Conservation (phyloP, 202 grass and related monocot genomes). For the Eragrostis tef region DNA sequence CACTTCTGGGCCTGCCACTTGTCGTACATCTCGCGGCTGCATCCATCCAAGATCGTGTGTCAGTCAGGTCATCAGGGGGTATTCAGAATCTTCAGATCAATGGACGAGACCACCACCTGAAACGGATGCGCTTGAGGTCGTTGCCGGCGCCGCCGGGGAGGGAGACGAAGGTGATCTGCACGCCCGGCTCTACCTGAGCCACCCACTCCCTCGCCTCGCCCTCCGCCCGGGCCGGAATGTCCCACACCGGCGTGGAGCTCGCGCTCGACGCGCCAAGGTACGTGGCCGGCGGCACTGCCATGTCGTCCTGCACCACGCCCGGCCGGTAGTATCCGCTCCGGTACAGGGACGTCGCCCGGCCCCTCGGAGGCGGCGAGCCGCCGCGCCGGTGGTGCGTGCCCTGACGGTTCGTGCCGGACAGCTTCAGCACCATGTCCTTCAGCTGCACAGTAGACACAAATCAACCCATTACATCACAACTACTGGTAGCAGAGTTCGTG, state of each 20-base stretch:
- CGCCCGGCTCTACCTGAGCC: constrained; percentile 79
- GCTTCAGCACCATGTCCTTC: constrained; percentile 88
- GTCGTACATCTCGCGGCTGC: constrained; percentile 76
- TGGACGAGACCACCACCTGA: constrained; percentile 36
- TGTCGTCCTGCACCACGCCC: constrained; percentile 62
- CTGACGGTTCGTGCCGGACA: constrained; percentile 65
- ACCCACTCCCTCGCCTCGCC: constrained; percentile 65
- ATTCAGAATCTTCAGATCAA: too few species aligned
- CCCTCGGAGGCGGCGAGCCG: constrained; percentile 54
- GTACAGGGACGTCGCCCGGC: constrained; percentile 49
- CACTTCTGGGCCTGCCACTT: constrained; percentile 85
- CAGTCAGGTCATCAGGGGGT: too few species aligned
- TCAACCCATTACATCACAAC: not conserved
- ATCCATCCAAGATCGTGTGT: too few species aligned
- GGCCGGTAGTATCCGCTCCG: constrained; percentile 63
- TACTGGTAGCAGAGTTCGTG: not conserved
- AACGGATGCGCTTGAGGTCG: constrained; percentile 79
- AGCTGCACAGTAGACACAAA: constrained; percentile 48
- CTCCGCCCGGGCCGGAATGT: constrained; percentile 24
- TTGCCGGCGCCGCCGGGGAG: constrained; percentile 67
- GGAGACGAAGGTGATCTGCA: constrained; percentile 85
- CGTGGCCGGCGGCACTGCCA: constrained; percentile 54
- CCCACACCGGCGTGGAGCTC: constrained; percentile 70
- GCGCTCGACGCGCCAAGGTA: constrained; percentile 56
- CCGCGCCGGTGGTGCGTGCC: constrained; percentile 44